Conservation (phyloP, 2,329 filamentous ascomycete species). For the Juglanconis sp. region DNA sequence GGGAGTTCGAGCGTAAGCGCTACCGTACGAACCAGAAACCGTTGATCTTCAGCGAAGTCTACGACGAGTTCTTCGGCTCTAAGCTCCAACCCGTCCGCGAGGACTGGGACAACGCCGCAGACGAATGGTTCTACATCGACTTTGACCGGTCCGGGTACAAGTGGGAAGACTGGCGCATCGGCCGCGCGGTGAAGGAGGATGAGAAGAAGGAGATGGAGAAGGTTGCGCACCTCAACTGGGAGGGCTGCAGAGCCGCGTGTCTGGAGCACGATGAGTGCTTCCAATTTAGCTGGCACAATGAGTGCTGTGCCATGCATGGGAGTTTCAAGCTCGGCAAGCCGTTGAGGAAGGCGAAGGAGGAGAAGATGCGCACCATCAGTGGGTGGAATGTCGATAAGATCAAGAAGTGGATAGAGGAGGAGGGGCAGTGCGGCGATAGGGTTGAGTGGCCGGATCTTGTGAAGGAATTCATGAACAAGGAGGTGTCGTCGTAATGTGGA, state of each 20-base stretch:
- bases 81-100: slow-evolving; percentile 36
- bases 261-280: slow-evolving; percentile 34
- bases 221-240: slow-evolving; percentile 38
- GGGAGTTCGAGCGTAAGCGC: slow-evolving; percentile 47
- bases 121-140: slow-evolving; percentile 42
- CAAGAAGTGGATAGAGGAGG: slow-evolving; percentile 34
- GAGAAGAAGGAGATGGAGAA: slow-evolving; percentile 35
- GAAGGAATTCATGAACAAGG: not conserved
- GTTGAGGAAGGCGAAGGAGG: slow-evolving; percentile 26
- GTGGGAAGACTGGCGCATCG: slow-evolving; percentile 30
- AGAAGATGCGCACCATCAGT: slow-evolving; percentile 32
- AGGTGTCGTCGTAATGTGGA: not conserved
- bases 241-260: slow-evolving; percentile 45
- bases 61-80: slow-evolving; percentile 41
- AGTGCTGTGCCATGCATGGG: slow-evolving; percentile 34
- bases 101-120: slow-evolving; percentile 53
- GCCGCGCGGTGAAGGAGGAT: slow-evolving; percentile 30
- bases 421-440: slow-evolving; percentile 31
- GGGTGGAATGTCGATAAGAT: slow-evolving; percentile 43
- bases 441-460: slow-evolving; percentile 28
- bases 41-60: slow-evolving; percentile 46
- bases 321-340: slow-evolving; percentile 39
- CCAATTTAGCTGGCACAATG: slow-evolving; percentile 38
- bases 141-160: slow-evolving; percentile 20
- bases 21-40: slow-evolving; percentile 27